Base-by-base conservation (phyloP, 2,329 filamentous ascomycete species). In the Penicillium aurantiogriseum region DNA sequence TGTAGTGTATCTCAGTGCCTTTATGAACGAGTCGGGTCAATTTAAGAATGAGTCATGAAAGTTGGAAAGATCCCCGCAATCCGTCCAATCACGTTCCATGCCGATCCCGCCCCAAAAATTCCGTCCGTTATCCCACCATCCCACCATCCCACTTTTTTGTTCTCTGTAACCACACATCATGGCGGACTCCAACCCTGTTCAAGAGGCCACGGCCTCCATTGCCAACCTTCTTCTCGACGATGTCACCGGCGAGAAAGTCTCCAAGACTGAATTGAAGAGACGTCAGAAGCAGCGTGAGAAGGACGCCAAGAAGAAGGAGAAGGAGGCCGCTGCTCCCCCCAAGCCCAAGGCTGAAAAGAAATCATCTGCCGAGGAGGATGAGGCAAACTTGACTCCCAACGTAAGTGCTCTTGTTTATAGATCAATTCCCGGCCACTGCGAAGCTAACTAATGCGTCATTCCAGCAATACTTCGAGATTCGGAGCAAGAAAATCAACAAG, bases 381-480 rank as follows among this genome's bases (percentile, higher is more conserved):
- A 91, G 71, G 80, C 79, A 23, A 89, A 96, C 73, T 74, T 91
- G 70, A 90, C 85, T 66, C 87, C 88, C 44, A 91, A 90, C 73
- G 87, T 89, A 71, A 72, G 82, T 80, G 7, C 39, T 38, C 15
- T 29, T 27, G 15, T 5, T 21, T 11, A 2, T 35, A 4, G 0
- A 9, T 27, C 2, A 13, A 33, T 27, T n/a, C 2, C 4, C 3
- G 1, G 2, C 3, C 3, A 13, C 10, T 7, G 21, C 10, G 21
- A 40, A 38, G 51, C 58, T 68, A 52, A 67, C 48, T 4, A 29
- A 46, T 39, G n/a, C 36, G 35, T 47, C 38, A 17, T 59, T 46
- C 56, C 15, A 89, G 85, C 88, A 90, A 88, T 99, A 97, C 82
- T 97, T 96, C 74, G 94, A 99, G 80, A 95, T 97, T 73, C 90